Base-by-base conservation (phyloP, 2,329 filamentous ascomycete species). In the Fusarium sp. region DNA sequence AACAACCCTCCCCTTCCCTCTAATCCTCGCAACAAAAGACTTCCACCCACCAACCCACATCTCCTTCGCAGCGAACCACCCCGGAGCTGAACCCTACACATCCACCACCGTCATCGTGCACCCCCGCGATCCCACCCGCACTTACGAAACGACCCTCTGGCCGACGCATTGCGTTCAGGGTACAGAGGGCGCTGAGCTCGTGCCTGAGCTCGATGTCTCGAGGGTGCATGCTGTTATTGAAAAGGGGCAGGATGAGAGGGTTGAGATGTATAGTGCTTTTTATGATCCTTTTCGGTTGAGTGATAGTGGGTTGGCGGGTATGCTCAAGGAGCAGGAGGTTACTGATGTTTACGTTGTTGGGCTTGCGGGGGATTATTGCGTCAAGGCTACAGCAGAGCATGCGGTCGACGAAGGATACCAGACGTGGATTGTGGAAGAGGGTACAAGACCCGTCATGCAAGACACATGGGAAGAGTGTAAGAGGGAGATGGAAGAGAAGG, bases 251-350 rank as follows among this genome's bases (percentile, higher is more conserved):
- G 85, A 93, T 76, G 78, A 83, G 46, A 83, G 86, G 46, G 87
- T 97, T 2, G 96, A 99, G 80, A 97, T 97, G 91, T 98, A 97
- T 81, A 95, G 91, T 67, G 93, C 91, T 0, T 98, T 99, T 74
- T 90, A 90, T 65, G 92, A 94, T 76, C 91, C 92, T 0, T 95
- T 97, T 73, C 81, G 81, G 31, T 82, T 91, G 13, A 82, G 82
- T 25, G 88, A 90, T 73, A 90, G 87, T 74, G 89, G 89, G 13
- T 82, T 98, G 25, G 85, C 84, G 1, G 81, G 76, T 1, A 75
- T 83, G 51, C 78, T 99, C 71, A 84, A 79, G 56, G 83, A 82
- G 3, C 82, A 81, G 14, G 82, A 80, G 0, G 82, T 97, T 27
- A 93, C 91, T 6, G 87, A 96, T 77, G 92, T 97, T 6, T 97